phyloP scores from a whole-genome alignment of 129 eudicot species.

The Saussurea involucrata region DNA sequence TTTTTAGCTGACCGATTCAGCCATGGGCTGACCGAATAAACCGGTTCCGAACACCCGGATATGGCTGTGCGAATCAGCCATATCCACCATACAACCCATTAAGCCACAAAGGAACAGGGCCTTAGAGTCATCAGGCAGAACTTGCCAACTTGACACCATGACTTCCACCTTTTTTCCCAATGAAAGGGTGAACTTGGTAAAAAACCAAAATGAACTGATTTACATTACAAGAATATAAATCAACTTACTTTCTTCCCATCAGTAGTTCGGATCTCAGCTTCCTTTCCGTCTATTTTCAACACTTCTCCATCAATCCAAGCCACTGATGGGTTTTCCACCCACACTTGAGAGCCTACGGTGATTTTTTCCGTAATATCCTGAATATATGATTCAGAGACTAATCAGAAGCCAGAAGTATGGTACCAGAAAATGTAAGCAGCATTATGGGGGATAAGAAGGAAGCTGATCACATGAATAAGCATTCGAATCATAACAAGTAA shows the following conservation, averaged over 20 bases:
- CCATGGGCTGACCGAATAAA: too few relatives aligned
- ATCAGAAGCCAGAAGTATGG: slow-evolving; percentile 5
- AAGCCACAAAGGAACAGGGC: too few relatives aligned
- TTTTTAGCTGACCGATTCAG: too few relatives aligned
- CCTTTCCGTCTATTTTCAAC: slow-evolving; percentile 67
- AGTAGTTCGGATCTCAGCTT: slow-evolving; percentile 61
- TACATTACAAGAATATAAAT: slow-evolving; percentile 10
- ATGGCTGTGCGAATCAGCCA: too few relatives aligned
- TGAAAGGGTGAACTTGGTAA: not conserved
- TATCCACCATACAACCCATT: too few relatives aligned
- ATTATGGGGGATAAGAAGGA: not conserved
- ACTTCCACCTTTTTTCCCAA: not conserved
- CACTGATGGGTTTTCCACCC: slow-evolving; percentile 79
- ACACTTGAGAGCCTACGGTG: slow-evolving; percentile 73
- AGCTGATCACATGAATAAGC: not conserved
- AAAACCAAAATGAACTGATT: slow-evolving; percentile 2
- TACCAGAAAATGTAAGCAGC: not conserved
- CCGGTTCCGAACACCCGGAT: too few relatives aligned
- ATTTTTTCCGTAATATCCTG: slow-evolving; percentile 80
- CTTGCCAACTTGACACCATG: not conserved
- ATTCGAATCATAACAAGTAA: slow-evolving; percentile 3
- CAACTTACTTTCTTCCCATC: slow-evolving; percentile 64
- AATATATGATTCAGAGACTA: slow-evolving; percentile 26
- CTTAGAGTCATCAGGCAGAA: not conserved
- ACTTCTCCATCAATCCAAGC: slow-evolving; percentile 96